Percentiles rank a stretch among this genome's conserved stretches.
phyloP scores from a whole-genome alignment of 2,329 filamentous ascomycete genomes.

The Penicillium sp. region DNA sequence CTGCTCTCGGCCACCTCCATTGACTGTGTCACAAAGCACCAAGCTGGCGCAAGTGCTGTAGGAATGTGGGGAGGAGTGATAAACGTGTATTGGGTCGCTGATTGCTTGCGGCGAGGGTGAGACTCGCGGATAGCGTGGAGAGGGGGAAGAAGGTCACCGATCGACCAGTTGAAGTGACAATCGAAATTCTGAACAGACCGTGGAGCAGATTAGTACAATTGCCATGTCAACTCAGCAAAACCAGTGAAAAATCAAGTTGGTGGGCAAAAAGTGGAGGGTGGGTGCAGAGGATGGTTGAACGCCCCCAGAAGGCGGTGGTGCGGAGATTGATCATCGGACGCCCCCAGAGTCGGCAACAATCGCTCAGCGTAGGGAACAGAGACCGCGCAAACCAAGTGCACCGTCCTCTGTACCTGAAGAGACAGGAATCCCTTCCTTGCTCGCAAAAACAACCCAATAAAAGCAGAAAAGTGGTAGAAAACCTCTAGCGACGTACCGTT shows the following conservation, averaged over 20 bases:
- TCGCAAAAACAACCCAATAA: constrained; percentile 5
- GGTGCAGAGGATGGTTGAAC: constrained; percentile 24
- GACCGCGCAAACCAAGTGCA: constrained; percentile 24
- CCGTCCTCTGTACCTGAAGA: constrained; percentile 1
- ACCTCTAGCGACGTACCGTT: constrained; percentile 36
- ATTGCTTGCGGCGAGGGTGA: constrained; percentile 18
- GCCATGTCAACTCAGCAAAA: constrained; percentile 18
- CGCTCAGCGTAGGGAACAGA: constrained; percentile 20
- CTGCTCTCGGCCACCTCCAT: constrained; percentile 46
- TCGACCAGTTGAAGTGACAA: constrained; percentile 11
- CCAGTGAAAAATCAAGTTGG: constrained; percentile 5
- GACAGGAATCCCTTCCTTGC: neutral
- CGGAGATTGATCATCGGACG: constrained; percentile 41
- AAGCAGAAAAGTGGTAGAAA: constrained; percentile 12
- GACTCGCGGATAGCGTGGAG: constrained; percentile 19
- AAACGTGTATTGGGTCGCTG: constrained; percentile 9
- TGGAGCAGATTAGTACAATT: constrained; percentile 30
- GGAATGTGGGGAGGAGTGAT: neutral
- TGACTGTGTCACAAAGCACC: constrained; percentile 5
- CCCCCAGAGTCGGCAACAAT: constrained; percentile 31
- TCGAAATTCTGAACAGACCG: constrained; percentile 23
- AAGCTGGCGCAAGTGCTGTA: constrained; percentile 1
- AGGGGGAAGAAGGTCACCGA: constrained; percentile 22
- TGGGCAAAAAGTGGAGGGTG: constrained; percentile 21
- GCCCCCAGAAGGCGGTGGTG: constrained; percentile 39